A percentile compares a stretch with the other conserved stretches of the same genome.
Evolutionary conservation across 805 yeast genomes (phyloP).

Genomic region (Candida broadrunensis): DNA sequence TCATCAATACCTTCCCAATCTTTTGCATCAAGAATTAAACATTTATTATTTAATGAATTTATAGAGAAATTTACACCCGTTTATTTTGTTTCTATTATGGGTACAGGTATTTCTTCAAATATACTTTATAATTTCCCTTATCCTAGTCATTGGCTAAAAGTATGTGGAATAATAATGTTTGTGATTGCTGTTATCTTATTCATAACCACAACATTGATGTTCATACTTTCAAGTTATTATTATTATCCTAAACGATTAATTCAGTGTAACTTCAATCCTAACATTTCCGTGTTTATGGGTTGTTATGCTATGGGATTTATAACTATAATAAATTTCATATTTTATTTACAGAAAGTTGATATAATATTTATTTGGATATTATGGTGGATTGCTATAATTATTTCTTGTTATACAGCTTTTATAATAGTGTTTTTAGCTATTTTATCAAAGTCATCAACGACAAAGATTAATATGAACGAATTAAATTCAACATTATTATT

Average conservation of each 20-base stretch:
- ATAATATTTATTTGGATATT: slow-evolving; percentile 43
- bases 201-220: slow-evolving; percentile 38
- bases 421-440: slow-evolving; percentile 52
- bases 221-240: slow-evolving; percentile 36
- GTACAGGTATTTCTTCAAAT: slow-evolving; percentile 69
- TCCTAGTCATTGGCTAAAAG: slow-evolving; percentile 53
- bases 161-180: slow-evolving; percentile 62
- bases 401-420: slow-evolving; percentile 61
- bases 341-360: slow-evolving; percentile 44
- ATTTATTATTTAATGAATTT: slow-evolving; percentile 5
- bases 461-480: slow-evolving; percentile 15
- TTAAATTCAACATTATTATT: slow-evolving; percentile 60
- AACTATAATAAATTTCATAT: slow-evolving; percentile 60
- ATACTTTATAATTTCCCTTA: slow-evolving; percentile 67
- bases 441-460: slow-evolving; percentile 30
- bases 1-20: neutral
- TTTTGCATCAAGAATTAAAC: slow-evolving; percentile 1
- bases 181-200: slow-evolving; percentile 52
- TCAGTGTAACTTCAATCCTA: slow-evolving; percentile 29
- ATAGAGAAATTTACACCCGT: slow-evolving; percentile 38
- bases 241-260: slow-evolving; percentile 26
- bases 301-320: slow-evolving; percentile 78
- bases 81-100: slow-evolving; percentile 80
- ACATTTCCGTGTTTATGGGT: slow-evolving; percentile 65
- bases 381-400: slow-evolving; percentile 69